Percentiles rank a stretch among this genome's conserved stretches.
Evolutionary conservation across 768 basidiomycete species (phyloP).

Genomic region (Pulveroboletus sp.): DNA sequence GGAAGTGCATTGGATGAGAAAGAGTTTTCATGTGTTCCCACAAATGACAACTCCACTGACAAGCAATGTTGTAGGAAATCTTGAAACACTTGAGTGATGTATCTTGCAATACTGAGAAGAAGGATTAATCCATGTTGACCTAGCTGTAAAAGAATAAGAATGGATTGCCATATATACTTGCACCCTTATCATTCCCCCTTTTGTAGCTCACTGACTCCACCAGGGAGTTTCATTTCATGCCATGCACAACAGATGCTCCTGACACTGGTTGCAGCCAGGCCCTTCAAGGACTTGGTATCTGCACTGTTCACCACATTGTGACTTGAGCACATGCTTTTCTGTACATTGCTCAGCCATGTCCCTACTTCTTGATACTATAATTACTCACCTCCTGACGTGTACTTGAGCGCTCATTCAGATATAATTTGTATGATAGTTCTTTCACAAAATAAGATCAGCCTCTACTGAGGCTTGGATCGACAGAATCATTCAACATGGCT

Average conservation of each 20-base stretch:
- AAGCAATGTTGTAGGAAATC: too few species aligned
- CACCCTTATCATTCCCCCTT: background rate
- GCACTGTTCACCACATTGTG: background rate
- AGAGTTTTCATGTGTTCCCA: background rate
- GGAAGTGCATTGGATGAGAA: background rate
- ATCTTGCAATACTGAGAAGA: background rate
- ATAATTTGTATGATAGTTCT: conserved; percentile 13
- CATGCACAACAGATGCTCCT: background rate
- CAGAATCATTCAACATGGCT: conserved; percentile 8
- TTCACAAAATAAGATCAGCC: conserved; percentile 29
- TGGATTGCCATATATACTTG: too few species aligned
- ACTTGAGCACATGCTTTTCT: background rate
- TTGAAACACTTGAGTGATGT: background rate
- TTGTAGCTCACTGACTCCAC: background rate
- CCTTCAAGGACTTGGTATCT: background rate
- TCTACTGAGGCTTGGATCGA: conserved; percentile 21
- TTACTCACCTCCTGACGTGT: conserved; percentile 18
- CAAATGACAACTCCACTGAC: background rate
- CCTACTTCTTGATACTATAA: background rate
- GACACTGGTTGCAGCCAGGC: too few species aligned
- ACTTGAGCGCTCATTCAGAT: conserved; percentile 5
- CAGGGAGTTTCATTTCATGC: background rate
- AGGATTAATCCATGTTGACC: too few species aligned
- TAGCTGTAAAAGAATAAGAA: background rate
- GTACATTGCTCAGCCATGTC: background rate